phyloP scores from a whole-genome alignment of 768 basidiomycete species.

The Serendipita vermifera region DNA sequence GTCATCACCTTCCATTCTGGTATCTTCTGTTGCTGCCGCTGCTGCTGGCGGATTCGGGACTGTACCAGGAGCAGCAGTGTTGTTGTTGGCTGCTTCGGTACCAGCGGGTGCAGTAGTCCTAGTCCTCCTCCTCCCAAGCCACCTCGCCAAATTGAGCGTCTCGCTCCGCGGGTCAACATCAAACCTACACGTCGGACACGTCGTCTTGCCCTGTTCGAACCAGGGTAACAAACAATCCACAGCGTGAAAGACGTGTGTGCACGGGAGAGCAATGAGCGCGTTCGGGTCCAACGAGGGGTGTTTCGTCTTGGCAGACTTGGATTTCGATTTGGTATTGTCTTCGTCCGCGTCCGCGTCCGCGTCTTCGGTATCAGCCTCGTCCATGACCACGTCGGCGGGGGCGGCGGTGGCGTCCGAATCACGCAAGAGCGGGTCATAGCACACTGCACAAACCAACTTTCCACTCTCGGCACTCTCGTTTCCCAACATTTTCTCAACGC shows the following conservation, averaged over 20 bases:
- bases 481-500: constrained; percentile 19
- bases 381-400: background rate
- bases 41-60: constrained; percentile 3
- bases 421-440: background rate
- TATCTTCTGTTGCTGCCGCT: background rate
- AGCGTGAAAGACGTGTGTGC: constrained; percentile 71
- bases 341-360: background rate
- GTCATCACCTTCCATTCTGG: too few relatives aligned
- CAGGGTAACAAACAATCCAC: constrained; percentile 59
- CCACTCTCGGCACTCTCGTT: background rate
- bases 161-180: constrained; percentile 70
- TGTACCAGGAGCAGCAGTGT: constrained; percentile 1
- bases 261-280: constrained; percentile 51
- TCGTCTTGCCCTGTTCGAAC: constrained; percentile 58
- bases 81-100: background rate
- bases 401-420: background rate
- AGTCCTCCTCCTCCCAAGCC: constrained; percentile 1
- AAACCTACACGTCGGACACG: constrained; percentile 74
- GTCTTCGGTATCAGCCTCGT: background rate
- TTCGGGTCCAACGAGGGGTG: background rate
- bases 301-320: background rate
- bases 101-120: background rate
- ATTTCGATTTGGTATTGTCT: background rate
- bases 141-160: constrained; percentile 29
- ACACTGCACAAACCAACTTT: background rate